phyloP scores from a whole-genome alignment of 257 asterid genomes.

The Gentiana macrophylla region DNA sequence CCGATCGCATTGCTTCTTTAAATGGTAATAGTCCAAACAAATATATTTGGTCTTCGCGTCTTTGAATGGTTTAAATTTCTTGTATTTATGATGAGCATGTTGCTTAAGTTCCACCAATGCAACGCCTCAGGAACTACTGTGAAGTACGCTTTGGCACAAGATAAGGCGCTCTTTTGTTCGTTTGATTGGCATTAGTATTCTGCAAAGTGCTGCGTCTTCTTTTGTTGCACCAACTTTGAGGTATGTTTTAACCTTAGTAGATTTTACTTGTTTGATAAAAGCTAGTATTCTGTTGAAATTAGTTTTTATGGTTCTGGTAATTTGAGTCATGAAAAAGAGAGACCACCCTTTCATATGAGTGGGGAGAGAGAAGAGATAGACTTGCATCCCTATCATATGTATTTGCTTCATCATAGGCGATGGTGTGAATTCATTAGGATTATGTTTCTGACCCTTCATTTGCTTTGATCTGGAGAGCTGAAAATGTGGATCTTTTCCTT shows the following conservation, averaged over 20 bases:
- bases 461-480: too few relatives aligned
- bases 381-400: too few relatives aligned
- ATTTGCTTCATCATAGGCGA: too few relatives aligned
- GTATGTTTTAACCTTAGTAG: slow-evolving; percentile 18
- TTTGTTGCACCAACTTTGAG: slow-evolving; percentile 95
- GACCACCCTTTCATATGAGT: too few relatives aligned
- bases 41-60: slow-evolving; percentile 12
- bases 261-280: too few relatives aligned
- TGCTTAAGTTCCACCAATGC: slow-evolving; percentile 14
- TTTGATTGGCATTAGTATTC: slow-evolving; percentile 88
- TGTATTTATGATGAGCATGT: background rate
- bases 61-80: background rate
- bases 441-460: too few relatives aligned
- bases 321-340: too few relatives aligned
- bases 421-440: too few relatives aligned
- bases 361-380: too few relatives aligned
- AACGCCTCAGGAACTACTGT: slow-evolving; percentile 80
- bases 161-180: slow-evolving; percentile 75
- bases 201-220: slow-evolving; percentile 98
- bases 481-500: too few relatives aligned
- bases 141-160: slow-evolving; percentile 88
- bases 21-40: slow-evolving; percentile 45
- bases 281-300: too few relatives aligned
- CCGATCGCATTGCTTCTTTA: slow-evolving; percentile 96
- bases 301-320: too few relatives aligned